These are phyloP conservation scores for Zasmidium angulare DNA, from an alignment of 2,329 filamentous ascomycete species.

Conservation along the genomic window DNA sequence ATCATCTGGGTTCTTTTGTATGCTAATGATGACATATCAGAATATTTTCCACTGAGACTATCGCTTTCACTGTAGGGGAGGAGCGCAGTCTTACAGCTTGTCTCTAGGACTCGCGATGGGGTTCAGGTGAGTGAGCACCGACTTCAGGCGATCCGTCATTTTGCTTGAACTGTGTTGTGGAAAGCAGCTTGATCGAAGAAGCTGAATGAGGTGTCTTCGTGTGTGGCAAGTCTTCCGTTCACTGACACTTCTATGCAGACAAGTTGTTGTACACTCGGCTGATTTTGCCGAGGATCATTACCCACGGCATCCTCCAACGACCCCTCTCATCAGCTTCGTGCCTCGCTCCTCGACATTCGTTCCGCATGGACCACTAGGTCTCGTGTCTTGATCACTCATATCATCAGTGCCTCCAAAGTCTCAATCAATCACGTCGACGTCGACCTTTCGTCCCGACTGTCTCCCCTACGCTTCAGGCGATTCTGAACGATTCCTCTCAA, in stretches of 20 bases:
- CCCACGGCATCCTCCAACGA: neutral
- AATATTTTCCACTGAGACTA: no score
- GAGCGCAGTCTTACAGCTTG: constrained; percentile 14
- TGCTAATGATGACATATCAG: constrained; percentile 1
- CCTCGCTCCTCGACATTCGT: neutral
- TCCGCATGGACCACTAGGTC: neutral
- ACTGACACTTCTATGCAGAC: neutral
- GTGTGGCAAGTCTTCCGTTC: neutral
- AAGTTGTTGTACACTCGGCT: neutral
- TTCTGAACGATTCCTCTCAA: neutral
- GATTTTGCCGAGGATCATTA: neutral
- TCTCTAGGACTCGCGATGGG: constrained; percentile 18
- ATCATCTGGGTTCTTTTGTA: constrained; percentile 79
- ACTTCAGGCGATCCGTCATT: constrained; percentile 13
- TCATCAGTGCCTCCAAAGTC: neutral
- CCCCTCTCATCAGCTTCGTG: neutral
- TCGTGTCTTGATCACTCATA: neutral
- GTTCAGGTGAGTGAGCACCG: constrained; percentile 15
- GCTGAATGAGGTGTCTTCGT: no score
- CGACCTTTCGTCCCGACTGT: neutral
- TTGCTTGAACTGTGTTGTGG: neutral
- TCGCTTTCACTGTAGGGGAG: no score
- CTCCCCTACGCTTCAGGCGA: neutral
- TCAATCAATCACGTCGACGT: neutral
- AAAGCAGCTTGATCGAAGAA: no score